Conservation (phyloP, 495 filamentous ascomycete genomes). For the Immersiella caudata region DNA sequence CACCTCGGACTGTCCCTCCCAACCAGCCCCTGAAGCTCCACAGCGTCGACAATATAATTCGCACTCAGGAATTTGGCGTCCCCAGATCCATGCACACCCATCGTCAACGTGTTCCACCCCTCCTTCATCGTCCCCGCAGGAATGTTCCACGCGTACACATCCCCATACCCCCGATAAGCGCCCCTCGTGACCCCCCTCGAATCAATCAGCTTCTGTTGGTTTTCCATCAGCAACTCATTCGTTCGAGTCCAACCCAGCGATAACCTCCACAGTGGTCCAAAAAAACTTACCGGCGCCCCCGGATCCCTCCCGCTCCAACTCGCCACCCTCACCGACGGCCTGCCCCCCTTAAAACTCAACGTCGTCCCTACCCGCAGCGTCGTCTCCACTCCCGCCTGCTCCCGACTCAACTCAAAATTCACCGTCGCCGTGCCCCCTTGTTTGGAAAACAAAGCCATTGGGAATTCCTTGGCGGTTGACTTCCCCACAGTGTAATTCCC, state of each 20-base stretch:
- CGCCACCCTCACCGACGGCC: constrained; percentile 51
- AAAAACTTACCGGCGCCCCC: constrained; percentile 57
- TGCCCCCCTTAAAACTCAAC: constrained; percentile 58
- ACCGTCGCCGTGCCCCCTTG: constrained; percentile 59
- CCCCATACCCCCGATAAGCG: constrained; percentile 59
- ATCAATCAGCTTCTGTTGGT: constrained; percentile 49
- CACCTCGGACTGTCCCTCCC: constrained; percentile 24
- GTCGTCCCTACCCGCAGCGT: constrained; percentile 61
- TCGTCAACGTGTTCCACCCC: constrained; percentile 59
- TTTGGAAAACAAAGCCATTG: constrained; percentile 62
- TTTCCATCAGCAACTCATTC: constrained; percentile 17
- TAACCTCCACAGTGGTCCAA: neutral
- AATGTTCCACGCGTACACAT: constrained; percentile 58
- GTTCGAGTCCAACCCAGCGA: no score
- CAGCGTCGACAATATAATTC: constrained; percentile 58
- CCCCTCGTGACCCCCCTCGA: constrained; percentile 62
- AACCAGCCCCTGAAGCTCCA: constrained; percentile 47
- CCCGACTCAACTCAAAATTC: constrained; percentile 52
- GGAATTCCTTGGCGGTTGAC: constrained; percentile 50
- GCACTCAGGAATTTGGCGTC: constrained; percentile 55
- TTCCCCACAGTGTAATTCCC: constrained; percentile 57
- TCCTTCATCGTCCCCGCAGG: constrained; percentile 53
- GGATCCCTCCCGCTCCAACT: constrained; percentile 48
- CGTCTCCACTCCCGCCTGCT: constrained; percentile 33
- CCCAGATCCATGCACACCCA: constrained; percentile 56